phyloP scores from a whole-genome alignment of 345 rosid species.

The Melastoma malabathricum region DNA sequence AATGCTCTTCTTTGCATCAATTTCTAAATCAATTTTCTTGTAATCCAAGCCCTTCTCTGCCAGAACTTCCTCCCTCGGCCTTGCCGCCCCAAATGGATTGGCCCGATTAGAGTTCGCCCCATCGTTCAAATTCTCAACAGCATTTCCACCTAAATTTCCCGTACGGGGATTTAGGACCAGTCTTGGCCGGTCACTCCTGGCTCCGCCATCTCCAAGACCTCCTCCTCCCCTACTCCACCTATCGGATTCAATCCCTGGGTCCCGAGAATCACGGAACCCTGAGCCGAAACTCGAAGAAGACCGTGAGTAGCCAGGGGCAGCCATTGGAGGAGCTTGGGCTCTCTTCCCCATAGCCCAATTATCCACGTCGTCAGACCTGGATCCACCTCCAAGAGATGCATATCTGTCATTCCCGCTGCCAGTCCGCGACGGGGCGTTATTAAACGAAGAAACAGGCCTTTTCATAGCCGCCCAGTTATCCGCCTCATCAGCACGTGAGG shows the following conservation, averaged over 20 bases:
- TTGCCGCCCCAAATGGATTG: constrained; percentile 83
- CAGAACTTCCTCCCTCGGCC: constrained; percentile 85
- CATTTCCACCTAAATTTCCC: constrained; percentile 27
- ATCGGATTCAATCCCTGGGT: constrained; percentile 44
- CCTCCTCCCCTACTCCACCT: constrained; percentile 55
- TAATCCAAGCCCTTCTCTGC: constrained; percentile 94
- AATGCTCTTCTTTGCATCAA: constrained; percentile 53
- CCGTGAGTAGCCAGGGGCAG: no score
- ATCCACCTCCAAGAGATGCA: constrained; percentile 37
- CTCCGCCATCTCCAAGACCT: constrained; percentile 12
- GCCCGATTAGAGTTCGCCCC: constrained; percentile 43
- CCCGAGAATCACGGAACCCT: constrained; percentile 46
- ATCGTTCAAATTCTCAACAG: constrained; percentile 3
- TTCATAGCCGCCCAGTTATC: constrained; percentile 81
- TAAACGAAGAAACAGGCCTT: constrained; percentile 39
- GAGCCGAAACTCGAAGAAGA: constrained; percentile 47
- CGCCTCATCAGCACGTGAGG: constrained; percentile 81
- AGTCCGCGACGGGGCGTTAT: constrained; percentile 15
- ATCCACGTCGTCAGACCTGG: constrained; percentile 78
- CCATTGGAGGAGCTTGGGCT: constrained; percentile 19
- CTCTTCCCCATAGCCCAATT: constrained; percentile 64
- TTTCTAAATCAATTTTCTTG: constrained; percentile 67
- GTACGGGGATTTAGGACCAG: constrained; percentile 57
- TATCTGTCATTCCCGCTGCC: constrained; percentile 37
- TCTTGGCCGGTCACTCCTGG: constrained; percentile 47